Percentiles rank a stretch among this genome's conserved stretches.
These are phyloP conservation scores for Termitomyces eurrhizus DNA, from an alignment of 768 basidiomycete genomes.

Conservation along the genomic window DNA sequence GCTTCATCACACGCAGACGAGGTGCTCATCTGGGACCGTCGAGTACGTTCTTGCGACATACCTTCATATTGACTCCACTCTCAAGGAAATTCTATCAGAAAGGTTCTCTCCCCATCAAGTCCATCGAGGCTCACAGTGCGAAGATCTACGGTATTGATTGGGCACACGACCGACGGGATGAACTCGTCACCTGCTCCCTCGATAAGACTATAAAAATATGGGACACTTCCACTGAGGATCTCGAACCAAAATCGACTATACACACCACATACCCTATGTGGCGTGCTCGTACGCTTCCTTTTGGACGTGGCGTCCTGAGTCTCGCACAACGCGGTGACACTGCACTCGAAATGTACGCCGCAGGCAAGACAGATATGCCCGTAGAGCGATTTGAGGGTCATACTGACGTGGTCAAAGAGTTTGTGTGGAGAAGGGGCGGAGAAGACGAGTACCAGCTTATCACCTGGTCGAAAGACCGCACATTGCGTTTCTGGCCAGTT, in stretches of 20 bases:
- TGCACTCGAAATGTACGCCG: conserved; percentile 77
- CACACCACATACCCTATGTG: conserved; percentile 87
- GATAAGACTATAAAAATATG: conserved; percentile 93
- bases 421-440: conserved; percentile 85
- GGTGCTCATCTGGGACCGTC: conserved; percentile 91
- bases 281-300: conserved; percentile 90
- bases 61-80: neutral
- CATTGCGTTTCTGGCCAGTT: conserved; percentile 88
- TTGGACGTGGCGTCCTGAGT: conserved; percentile 84
- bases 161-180: conserved; percentile 69
- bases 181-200: conserved; percentile 91
- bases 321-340: conserved; percentile 87
- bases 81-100: conserved; percentile 46
- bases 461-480: conserved; percentile 84
- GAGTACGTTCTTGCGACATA: conserved; percentile 45
- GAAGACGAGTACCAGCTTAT: conserved; percentile 57
- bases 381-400: conserved; percentile 85
- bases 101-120: conserved; percentile 77
- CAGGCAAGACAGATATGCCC: conserved; percentile 35
- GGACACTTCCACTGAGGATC: conserved; percentile 39
- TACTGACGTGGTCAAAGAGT: conserved; percentile 93
- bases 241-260: conserved; percentile 48
- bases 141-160: conserved; percentile 99
- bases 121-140: conserved; percentile 77
- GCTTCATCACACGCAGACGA: conserved; percentile 88